Percentiles rank a stretch among this genome's conserved stretches.
Evolutionary conservation across 768 basidiomycete genomes (phyloP).

Genomic region (Dentipellis sp.): DNA sequence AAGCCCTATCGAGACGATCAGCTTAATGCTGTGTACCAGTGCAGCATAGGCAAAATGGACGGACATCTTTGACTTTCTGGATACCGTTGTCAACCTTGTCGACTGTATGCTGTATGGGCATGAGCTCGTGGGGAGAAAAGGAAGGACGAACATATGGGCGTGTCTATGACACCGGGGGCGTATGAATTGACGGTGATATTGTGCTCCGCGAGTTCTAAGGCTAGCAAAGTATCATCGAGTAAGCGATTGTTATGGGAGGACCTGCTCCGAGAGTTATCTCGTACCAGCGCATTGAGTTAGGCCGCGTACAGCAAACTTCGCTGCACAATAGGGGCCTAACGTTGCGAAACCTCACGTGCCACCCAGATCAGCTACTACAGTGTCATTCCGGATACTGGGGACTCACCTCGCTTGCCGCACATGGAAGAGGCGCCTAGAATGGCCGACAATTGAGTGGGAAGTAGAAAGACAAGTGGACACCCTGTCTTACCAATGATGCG

Average conservation of each 20-base stretch:
- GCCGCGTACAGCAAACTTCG: conserved; percentile 23
- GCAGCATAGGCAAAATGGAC: not conserved
- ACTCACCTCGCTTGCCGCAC: not conserved
- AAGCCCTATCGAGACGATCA: too few relatives aligned
- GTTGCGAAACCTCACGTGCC: not conserved
- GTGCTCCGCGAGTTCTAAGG: conserved; percentile 12
- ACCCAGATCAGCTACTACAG: too few relatives aligned
- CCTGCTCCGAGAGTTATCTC: not conserved
- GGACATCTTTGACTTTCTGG: not conserved
- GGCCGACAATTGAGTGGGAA: not conserved
- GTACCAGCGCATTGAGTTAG: conserved; percentile 19
- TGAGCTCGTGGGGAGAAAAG: not conserved
- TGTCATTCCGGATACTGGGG: not conserved
- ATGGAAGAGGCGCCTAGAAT: conserved; percentile 6
- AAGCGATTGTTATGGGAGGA: not conserved
- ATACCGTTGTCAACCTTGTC: not conserved
- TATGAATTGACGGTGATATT: conserved; percentile 18
- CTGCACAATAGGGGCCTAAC: conserved; percentile 18
- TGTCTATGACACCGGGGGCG: conserved; percentile 15
- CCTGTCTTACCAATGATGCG: conserved; percentile 15
- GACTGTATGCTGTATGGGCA: not conserved
- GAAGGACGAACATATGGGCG: conserved; percentile 8
- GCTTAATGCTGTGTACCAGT: too few relatives aligned
- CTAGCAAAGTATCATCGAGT: not conserved
- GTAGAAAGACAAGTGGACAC: not conserved